Evolutionary conservation across 176 grass and related monocot genomes (phyloP).

Genomic region (Stipa capillata): DNA sequence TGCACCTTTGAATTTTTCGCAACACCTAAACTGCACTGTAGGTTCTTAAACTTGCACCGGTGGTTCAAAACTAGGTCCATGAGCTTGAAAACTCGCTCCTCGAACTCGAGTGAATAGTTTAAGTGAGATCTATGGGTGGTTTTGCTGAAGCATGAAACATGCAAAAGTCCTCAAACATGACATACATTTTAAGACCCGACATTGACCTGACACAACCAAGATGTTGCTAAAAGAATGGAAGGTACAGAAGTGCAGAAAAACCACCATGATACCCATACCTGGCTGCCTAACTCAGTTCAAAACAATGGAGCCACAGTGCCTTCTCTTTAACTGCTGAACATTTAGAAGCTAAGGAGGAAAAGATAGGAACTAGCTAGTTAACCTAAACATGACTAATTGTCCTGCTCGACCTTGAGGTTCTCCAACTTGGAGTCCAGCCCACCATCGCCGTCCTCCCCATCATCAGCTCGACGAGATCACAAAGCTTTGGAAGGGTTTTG

Average conservation of each 20-base stretch:
- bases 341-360: neutral
- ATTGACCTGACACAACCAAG: neutral
- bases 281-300: neutral
- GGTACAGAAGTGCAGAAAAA: neutral
- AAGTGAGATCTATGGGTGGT: no score
- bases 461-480: slow-evolving; percentile 43
- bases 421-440: slow-evolving; percentile 49
- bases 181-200: neutral
- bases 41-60: no score
- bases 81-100: no score
- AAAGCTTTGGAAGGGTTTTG: no score
- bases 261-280: neutral
- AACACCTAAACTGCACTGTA: no score
- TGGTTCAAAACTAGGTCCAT: no score
- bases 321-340: neutral
- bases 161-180: no score
- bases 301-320: neutral
- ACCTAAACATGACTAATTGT: neutral
- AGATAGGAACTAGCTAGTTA: neutral
- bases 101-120: no score
- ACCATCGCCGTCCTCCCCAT: neutral
- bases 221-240: neutral
- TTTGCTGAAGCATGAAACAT: no score
- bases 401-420: slow-evolving; percentile 45
- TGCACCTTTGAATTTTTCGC: no score